A percentile compares a stretch with the other conserved stretches of the same genome.
phyloP scores from a whole-genome alignment of 1,284 basidiomycete species.

The Pseudozyma sp. region DNA sequence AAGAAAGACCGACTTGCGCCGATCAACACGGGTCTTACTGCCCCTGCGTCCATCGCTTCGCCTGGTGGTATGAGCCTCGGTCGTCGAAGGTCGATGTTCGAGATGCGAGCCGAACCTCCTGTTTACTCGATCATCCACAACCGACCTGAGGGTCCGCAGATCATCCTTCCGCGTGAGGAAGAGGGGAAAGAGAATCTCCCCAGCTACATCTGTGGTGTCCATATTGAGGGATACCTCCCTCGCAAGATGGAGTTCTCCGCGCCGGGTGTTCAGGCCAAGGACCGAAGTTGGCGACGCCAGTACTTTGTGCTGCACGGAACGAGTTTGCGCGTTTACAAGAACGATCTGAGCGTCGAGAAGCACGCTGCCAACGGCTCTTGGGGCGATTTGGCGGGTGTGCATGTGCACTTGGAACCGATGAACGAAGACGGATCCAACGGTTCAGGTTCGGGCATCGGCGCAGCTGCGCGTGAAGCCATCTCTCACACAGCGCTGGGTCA shows the following conservation, averaged over 20 bases:
- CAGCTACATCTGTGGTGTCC: slow-evolving; percentile 83
- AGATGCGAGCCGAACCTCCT: slow-evolving; percentile 60
- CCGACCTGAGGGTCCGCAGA: slow-evolving; percentile 60
- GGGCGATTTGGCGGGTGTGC: slow-evolving; percentile 66
- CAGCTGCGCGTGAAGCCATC: slow-evolving; percentile 49
- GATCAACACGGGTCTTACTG: slow-evolving; percentile 20
- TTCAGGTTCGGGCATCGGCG: slow-evolving; percentile 28
- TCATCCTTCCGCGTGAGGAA: slow-evolving; percentile 60
- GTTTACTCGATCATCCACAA: slow-evolving; percentile 62
- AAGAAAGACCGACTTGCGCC: slow-evolving; percentile 31
- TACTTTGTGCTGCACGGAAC: slow-evolving; percentile 95
- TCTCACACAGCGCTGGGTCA: slow-evolving; percentile 36
- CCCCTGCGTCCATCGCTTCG: slow-evolving; percentile 34
- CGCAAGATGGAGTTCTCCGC: slow-evolving; percentile 93
- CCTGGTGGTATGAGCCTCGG: slow-evolving; percentile 31
- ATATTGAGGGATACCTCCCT: slow-evolving; percentile 85
- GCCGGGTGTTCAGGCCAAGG: slow-evolving; percentile 86
- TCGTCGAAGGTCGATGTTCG: slow-evolving; percentile 63
- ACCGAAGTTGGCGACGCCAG: slow-evolving; percentile 89
- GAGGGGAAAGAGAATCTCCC: slow-evolving; percentile 88
- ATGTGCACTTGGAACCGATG: slow-evolving; percentile 61
- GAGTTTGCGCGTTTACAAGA: slow-evolving; percentile 83
- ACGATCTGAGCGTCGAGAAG: slow-evolving; percentile 66
- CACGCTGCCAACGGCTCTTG: slow-evolving; percentile 67
- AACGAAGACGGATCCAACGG: slow-evolving; percentile 56